Percentiles rank a stretch among this genome's conserved stretches.
Evolutionary conservation across 148 eudicot species (phyloP).

Genomic region (Vaccinium myrtillus): DNA sequence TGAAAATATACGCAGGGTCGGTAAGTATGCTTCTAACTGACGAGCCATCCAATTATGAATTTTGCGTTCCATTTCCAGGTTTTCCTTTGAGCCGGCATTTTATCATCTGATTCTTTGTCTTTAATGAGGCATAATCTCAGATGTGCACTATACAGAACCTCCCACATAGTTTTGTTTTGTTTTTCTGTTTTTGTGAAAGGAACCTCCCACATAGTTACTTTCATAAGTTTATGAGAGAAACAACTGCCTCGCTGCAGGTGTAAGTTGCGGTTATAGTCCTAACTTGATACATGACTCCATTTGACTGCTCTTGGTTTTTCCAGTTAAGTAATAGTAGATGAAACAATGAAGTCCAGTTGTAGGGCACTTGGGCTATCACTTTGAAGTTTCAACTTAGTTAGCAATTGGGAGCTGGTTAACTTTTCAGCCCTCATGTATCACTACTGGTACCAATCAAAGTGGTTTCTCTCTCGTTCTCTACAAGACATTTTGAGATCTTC

Average conservation of each 20-base stretch:
- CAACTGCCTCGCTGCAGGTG: not conserved
- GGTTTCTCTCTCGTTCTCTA: not conserved
- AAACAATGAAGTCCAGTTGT: not conserved
- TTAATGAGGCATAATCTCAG: not conserved
- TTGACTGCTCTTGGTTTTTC: not conserved
- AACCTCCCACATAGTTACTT: not conserved
- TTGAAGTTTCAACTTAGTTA: not conserved
- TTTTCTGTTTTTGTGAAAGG: too few relatives aligned
- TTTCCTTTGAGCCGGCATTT: not conserved
- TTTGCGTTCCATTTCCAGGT: not conserved
- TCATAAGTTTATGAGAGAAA: not conserved
- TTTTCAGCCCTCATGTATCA: not conserved
- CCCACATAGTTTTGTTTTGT: not conserved
- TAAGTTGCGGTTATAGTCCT: not conserved
- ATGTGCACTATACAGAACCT: not conserved
- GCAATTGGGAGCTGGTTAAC: not conserved
- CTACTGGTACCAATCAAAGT: not conserved
- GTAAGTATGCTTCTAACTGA: conserved; percentile 42
- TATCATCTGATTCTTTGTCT: not conserved
- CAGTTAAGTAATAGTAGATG: not conserved
- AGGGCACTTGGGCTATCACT: not conserved
- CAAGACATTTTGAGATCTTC: not conserved
- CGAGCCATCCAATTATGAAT: not conserved
- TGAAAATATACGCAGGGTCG: conserved; percentile 93
- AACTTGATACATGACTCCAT: not conserved